phyloP scores from a whole-genome alignment of 129 eudicot genomes.

The Logfia minima region DNA sequence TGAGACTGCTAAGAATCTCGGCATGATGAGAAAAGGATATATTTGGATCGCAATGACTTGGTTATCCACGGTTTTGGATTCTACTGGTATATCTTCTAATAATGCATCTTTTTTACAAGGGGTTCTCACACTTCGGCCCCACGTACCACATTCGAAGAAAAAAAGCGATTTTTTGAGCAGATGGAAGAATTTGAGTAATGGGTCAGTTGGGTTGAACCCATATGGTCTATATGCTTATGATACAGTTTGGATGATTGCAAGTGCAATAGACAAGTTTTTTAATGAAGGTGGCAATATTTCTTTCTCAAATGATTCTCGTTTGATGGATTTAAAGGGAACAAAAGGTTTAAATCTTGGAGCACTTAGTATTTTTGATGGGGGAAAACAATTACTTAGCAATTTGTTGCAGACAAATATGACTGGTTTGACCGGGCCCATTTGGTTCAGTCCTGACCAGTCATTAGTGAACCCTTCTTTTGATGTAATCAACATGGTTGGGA shows the following conservation, averaged over 20 bases:
- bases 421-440: conserved; percentile 72
- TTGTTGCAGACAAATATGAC: conserved; percentile 56
- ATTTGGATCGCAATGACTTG: conserved; percentile 84
- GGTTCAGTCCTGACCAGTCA: conserved; percentile 52
- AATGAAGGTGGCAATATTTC: conserved; percentile 62
- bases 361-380: conserved; percentile 71
- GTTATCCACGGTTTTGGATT: conserved; percentile 70
- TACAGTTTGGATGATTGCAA: conserved; percentile 74
- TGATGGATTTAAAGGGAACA: conserved; percentile 34
- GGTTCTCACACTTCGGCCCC: conserved; percentile 67
- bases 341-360: conserved; percentile 59
- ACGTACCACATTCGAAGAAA: conserved; percentile 52
- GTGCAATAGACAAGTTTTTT: conserved; percentile 52
- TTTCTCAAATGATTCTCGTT: conserved; percentile 54
- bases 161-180: conserved; percentile 45
- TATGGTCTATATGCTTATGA: conserved; percentile 88
- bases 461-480: conserved; percentile 61
- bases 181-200: conserved; percentile 63
- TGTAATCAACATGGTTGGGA: conserved; percentile 59
- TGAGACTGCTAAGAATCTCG: conserved; percentile 57
- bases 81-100: conserved; percentile 27
- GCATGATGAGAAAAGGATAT: conserved; percentile 75
- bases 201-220: conserved; percentile 55
- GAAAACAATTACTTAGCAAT: conserved; percentile 42
- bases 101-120: conserved; percentile 45